Evolutionary conservation across 2,329 filamentous ascomycete species (phyloP), one percentile per base, ranked within the genome.

Genomic region (Curvularia spicifera): DNA sequence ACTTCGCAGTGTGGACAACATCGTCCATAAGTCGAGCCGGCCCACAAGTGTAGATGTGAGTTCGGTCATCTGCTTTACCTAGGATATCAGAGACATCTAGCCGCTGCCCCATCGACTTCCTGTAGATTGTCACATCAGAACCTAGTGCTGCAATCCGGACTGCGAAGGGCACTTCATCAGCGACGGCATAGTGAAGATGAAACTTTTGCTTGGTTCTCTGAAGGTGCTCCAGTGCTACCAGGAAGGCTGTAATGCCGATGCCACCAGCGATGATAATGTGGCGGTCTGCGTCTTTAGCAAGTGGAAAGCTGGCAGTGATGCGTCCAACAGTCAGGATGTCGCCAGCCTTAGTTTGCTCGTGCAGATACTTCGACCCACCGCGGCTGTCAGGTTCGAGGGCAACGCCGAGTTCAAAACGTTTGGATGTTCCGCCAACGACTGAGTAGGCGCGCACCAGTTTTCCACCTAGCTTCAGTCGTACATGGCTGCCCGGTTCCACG

Each of bases 191-290:
- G 73, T 89, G 87, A 40, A 89, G 72, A 22, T 79, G 77, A 37
- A 80, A 82, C 55, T 81, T 80, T 70, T 73, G 60, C n/a, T 63
- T 60, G 1, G 62, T 53, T 2, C 46, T 35, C 5, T 70, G 52
- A 12, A 78, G 70, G 12, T 70, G 60, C 48, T 82, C 74, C 3
- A 85, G 68, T 24, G 86, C 76, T 0, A 78, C 66, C 8, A 90
- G 67, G 61, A 89, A 89, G 0, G 87, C 87, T 1, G 88, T 90
- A 60, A 90, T 83, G 0, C 87, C 88, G 29, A 90, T 85, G 0
- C 87, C 88, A 9, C 85, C 87, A 0, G 82, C 85, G 29, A 90
- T 83, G 65, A 89, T 85, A 39, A 89, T 78, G 61, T 89, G 87
- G 49, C 84, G 79, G 61, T 84, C 85, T 7, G 84, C 84, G 0